phyloP scores from a whole-genome alignment of 441 rosid genomes.

The Jatropha podagrica region DNA sequence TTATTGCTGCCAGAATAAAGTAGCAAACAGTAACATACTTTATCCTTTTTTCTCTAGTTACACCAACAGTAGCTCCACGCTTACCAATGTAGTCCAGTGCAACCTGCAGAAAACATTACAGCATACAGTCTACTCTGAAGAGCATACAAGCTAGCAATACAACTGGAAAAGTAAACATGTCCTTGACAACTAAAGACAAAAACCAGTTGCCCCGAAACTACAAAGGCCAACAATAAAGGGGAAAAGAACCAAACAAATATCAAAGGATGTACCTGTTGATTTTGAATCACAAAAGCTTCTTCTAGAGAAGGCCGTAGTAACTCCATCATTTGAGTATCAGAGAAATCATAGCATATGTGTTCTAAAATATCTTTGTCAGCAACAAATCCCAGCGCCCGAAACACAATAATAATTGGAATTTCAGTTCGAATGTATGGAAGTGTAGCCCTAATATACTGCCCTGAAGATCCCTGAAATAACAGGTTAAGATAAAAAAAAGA shows the following conservation, averaged over 20 bases:
- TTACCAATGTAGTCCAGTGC: slow-evolving; percentile 96
- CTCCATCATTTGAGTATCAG: slow-evolving; percentile 97
- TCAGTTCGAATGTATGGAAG: slow-evolving; percentile 95
- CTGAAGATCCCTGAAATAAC: slow-evolving; percentile 79
- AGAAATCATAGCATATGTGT: slow-evolving; percentile 87
- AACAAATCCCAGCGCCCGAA: slow-evolving; percentile 96
- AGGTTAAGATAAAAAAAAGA: background rate
- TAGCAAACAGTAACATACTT: slow-evolving; percentile 57
- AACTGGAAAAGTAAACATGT: background rate
- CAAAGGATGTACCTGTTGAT: slow-evolving; percentile 68
- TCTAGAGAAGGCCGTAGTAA: slow-evolving; percentile 94
- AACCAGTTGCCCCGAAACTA: background rate
- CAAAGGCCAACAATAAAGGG: background rate
- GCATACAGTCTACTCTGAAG: slow-evolving; percentile 5
- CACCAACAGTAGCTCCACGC: slow-evolving; percentile 95
- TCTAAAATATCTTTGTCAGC: slow-evolving; percentile 94
- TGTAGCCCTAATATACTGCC: slow-evolving; percentile 90
- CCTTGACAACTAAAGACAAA: background rate
- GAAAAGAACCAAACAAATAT: slow-evolving; percentile 3
- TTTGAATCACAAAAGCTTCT: slow-evolving; percentile 98
- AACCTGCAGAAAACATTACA: slow-evolving; percentile 51
- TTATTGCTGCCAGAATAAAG: slow-evolving; percentile 21
- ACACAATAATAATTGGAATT: slow-evolving; percentile 95
- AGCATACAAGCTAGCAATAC: background rate
- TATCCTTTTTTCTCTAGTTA: slow-evolving; percentile 85